Evolutionary conservation across 2,329 filamentous ascomycete species (phyloP), one percentile per base, ranked within the genome.

Genomic region (Pochonia chlamydosporia): DNA sequence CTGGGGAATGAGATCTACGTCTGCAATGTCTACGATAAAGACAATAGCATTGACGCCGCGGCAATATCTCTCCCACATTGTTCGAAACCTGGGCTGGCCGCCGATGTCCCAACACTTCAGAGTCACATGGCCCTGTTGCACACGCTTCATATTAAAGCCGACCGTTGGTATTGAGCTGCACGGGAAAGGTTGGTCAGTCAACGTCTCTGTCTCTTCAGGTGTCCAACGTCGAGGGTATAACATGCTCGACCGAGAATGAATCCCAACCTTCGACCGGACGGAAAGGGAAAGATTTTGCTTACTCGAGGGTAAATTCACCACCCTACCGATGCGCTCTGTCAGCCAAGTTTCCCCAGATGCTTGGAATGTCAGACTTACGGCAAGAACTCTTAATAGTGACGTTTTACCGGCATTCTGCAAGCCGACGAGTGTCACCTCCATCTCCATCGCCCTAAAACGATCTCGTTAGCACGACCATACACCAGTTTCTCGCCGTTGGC

Each of bases 1-100:
- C 52, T 89, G 81, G 8, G 89, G 85, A 49, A 97, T 77, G 48
- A 89, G 81, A 45, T 82, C 80, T 54, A 79, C 76, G 68, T 99
- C 93, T 57, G 92, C 90, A 55, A 95, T 95, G 67, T 99, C 93
- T 62, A 97, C 91, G 65, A 99, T 96, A 71, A 96, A 99, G 56
- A 99, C 88, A 58, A 99, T 96, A 58, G 92, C 92, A 71, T 95
- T 96, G 57, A 97, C 93, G 44, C 90, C 93, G 54, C 91, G 89
- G 71, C 93, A 97, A 69, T 99, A 99, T 63, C 93, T 80, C 75
- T 99, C 93, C 93, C 93, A 99, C 93, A 99, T 99, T 58, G 89
- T 88, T 62, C 93, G 87, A 73, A 97, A 99, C 56, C 92, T 82
- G 59, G 93, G 92, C 71, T 99, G 93, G 46, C 93, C 93, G 58